These are phyloP conservation scores for Cryphonectria naterciae DNA, from an alignment of 2,329 filamentous ascomycete species.

Conservation along the genomic window DNA sequence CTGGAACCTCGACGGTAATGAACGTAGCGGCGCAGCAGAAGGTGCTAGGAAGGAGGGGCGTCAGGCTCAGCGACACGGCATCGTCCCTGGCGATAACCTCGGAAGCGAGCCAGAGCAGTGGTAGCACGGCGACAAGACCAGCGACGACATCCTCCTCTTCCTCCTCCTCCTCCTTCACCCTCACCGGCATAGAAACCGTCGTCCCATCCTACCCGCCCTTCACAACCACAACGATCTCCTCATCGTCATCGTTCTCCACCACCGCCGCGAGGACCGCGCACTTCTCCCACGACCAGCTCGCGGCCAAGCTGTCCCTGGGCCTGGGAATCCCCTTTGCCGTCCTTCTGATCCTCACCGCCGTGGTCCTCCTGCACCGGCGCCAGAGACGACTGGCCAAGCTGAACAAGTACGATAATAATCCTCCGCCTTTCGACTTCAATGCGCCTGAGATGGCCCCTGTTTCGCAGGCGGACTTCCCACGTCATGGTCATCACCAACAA, in stretches of 20 bases:
- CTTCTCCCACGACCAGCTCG: slow-evolving; percentile 5
- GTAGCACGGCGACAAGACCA: neutral
- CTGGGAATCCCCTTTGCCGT: slow-evolving; percentile 24
- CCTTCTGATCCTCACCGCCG: slow-evolving; percentile 15
- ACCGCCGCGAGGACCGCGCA: neutral
- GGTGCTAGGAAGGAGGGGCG: slow-evolving; percentile 29
- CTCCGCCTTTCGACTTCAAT: slow-evolving; percentile 12
- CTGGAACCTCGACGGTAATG: slow-evolving; percentile 25
- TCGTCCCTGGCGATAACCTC: neutral
- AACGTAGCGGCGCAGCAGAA: slow-evolving; percentile 31
- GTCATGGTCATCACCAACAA: neutral
- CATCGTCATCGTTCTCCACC: neutral
- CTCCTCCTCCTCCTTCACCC: slow-evolving; percentile 2
- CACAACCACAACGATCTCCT: neutral
- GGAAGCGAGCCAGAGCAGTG: neutral
- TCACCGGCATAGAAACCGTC: slow-evolving; percentile 11
- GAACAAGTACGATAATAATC: neutral
- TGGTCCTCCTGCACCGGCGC: slow-evolving; percentile 20
- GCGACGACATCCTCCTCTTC: neutral
- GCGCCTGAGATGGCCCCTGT: slow-evolving; percentile 21
- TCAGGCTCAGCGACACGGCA: neutral
- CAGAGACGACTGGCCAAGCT: slow-evolving; percentile 10
- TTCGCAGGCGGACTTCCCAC: slow-evolving; percentile 4
- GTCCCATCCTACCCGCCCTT: slow-evolving; percentile 7
- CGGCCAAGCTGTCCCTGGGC: slow-evolving; percentile 24